A percentile compares a stretch with the other conserved stretches of the same genome.
These are phyloP conservation scores for Phialophora tarda DNA, from an alignment of 2,329 filamentous ascomycete genomes.

Conservation along the genomic window DNA sequence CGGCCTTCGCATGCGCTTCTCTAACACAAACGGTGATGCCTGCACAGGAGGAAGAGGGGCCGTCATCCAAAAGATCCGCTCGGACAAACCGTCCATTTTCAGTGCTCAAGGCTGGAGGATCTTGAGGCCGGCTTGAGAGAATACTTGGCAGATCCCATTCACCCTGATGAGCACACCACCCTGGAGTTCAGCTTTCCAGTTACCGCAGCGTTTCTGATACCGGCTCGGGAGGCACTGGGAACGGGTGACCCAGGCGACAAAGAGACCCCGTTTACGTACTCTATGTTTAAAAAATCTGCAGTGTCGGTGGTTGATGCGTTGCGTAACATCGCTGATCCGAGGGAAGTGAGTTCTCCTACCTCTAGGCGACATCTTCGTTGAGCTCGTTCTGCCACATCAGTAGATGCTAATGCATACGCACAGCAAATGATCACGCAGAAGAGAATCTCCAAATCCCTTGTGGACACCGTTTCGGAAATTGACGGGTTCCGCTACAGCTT, in stretches of 20 bases:
- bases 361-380: not conserved
- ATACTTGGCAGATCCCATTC: slow-evolving; percentile 33
- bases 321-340: slow-evolving; percentile 28
- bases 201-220: slow-evolving; percentile 37
- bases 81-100: slow-evolving; percentile 32
- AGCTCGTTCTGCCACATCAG: not conserved
- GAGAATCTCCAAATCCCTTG: slow-evolving; percentile 34
- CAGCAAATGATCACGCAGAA: slow-evolving; percentile 32
- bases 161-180: slow-evolving; percentile 36
- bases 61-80: slow-evolving; percentile 38
- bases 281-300: slow-evolving; percentile 32
- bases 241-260: slow-evolving; percentile 8
- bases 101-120: slow-evolving; percentile 35
- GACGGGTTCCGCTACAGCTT: slow-evolving; percentile 39
- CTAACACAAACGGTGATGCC: not conserved
- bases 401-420: not conserved
- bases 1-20: not conserved
- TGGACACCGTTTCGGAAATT: slow-evolving; percentile 31
- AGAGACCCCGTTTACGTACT: slow-evolving; percentile 28
- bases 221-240: slow-evolving; percentile 17
- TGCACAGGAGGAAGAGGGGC: slow-evolving; percentile 22
- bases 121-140: slow-evolving; percentile 32
- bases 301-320: slow-evolving; percentile 37
- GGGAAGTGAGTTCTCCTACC: slow-evolving; percentile 19
- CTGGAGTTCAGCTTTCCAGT: slow-evolving; percentile 37